Percentiles rank a stretch among this genome's conserved stretches.
These are phyloP conservation scores for Eimeria acervulina DNA, from an alignment of 169 alveolate genomes.

Conservation along the genomic window DNA sequence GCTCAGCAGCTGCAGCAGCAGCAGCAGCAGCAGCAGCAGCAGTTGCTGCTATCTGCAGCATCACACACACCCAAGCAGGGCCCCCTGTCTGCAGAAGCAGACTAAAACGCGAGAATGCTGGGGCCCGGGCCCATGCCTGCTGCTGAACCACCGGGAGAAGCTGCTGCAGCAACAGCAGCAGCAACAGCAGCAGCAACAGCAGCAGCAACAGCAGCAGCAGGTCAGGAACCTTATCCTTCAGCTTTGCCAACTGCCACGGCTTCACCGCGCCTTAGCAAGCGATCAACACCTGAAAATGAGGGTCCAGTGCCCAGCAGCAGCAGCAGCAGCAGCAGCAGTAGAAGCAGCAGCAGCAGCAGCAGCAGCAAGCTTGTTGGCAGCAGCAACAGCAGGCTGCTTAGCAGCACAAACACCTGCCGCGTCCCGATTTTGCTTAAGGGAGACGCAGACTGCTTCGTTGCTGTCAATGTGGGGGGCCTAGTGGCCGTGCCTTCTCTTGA, in stretches of 20 bases:
- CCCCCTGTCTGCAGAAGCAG: background rate
- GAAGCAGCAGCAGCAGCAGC: background rate
- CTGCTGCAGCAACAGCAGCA: background rate
- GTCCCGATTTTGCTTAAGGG: slow-evolving; percentile 27
- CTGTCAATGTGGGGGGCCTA: slow-evolving; percentile 45
- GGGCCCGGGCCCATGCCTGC: background rate
- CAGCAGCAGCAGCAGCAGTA: slow-evolving; percentile 54
- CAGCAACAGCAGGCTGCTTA: slow-evolving; percentile 22
- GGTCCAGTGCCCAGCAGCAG: background rate
- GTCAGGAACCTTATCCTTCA: background rate
- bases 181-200: background rate
- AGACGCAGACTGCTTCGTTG: slow-evolving; percentile 31
- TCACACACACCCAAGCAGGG: background rate
- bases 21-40: background rate
- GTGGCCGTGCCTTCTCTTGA: background rate
- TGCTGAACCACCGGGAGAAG: background rate
- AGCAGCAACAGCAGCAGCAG: slow-evolving; percentile 20
- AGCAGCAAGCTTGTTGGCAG: background rate
- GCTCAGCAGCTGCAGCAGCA: slow-evolving; percentile 23
- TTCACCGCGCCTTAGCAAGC: background rate
- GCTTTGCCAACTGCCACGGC: background rate
- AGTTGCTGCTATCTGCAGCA: background rate
- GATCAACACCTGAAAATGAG: background rate
- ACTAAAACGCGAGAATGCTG: background rate
- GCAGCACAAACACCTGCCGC: slow-evolving; percentile 58